Evolutionary conservation across 1,284 basidiomycete species (phyloP).

Genomic region (Ustilago crameri): DNA sequence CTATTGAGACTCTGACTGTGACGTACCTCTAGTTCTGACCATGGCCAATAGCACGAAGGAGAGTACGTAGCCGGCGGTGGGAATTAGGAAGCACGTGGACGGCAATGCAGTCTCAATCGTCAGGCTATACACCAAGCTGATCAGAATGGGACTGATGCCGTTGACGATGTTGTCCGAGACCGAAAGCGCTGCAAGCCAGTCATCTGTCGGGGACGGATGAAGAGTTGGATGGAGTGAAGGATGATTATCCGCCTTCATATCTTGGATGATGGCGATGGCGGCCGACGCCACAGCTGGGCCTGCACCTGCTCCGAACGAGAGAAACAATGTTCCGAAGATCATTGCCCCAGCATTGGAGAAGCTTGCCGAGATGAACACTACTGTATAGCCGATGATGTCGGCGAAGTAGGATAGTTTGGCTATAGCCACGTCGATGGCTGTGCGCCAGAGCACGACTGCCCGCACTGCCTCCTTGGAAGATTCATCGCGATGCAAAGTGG

Average conservation of each 20-base stretch:
- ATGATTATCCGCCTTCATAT: conserved; percentile 25
- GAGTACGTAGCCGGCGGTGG: conserved; percentile 28
- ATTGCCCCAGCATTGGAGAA: conserved; percentile 36
- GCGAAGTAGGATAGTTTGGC: conserved; percentile 41
- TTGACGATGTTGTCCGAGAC: conserved; percentile 46
- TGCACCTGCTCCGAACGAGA: conserved; percentile 40
- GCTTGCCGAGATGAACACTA: conserved; percentile 38
- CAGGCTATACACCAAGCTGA: conserved; percentile 44
- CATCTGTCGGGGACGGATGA: conserved; percentile 38
- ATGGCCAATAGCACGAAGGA: conserved; percentile 30
- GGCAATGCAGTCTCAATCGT: conserved; percentile 40
- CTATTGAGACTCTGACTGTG: not conserved
- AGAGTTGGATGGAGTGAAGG: conserved; percentile 28
- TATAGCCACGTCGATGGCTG: conserved; percentile 31
- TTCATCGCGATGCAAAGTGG: not conserved
- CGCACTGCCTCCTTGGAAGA: conserved; percentile 6
- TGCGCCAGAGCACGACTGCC: conserved; percentile 33
- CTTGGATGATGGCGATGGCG: conserved; percentile 45
- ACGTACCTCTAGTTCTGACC: conserved; percentile 5
- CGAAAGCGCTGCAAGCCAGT: conserved; percentile 41
- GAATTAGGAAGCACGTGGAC: conserved; percentile 44
- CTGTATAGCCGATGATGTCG: conserved; percentile 38
- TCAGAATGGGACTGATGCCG: conserved; percentile 34
- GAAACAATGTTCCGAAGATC: conserved; percentile 37
- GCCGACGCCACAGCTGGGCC: conserved; percentile 42